Evolutionary conservation across 495 filamentous ascomycete species (phyloP).

Genomic region (Hyphodiscus hymeniophilus): DNA sequence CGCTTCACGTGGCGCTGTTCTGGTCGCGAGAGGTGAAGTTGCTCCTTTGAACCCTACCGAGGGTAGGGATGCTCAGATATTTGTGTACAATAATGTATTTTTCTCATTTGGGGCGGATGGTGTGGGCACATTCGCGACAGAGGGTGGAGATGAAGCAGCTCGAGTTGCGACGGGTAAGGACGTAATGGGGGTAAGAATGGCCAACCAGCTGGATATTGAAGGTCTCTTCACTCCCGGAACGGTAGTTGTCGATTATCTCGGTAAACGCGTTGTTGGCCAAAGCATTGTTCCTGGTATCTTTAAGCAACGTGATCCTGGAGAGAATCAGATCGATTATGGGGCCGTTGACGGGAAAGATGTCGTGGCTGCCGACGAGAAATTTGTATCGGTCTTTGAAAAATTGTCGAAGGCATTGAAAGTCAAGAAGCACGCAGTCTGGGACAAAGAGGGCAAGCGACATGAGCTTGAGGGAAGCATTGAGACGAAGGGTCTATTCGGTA

Average conservation of each 20-base stretch:
- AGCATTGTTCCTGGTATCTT: constrained; percentile 99
- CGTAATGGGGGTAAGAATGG: constrained; percentile 82
- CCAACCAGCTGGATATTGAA: constrained; percentile 94
- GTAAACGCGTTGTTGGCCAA: constrained; percentile 94
- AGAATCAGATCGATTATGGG: constrained; percentile 98
- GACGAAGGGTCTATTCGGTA: constrained; percentile 96
- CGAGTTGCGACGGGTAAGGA: constrained; percentile 96
- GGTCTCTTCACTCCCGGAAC: constrained; percentile 93
- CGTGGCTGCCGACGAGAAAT: constrained; percentile 79
- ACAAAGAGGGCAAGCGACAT: constrained; percentile 85
- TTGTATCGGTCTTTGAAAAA: constrained; percentile 79
- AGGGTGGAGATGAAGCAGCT: constrained; percentile 96
- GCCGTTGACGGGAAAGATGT: constrained; percentile 96
- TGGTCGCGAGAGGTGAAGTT: constrained; percentile 89
- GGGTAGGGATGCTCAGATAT: constrained; percentile 87
- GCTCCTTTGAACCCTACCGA: constrained; percentile 97
- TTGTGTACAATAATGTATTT: constrained; percentile 99
- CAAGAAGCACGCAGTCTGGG: constrained; percentile 96
- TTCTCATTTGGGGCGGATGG: constrained; percentile 98
- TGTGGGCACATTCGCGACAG: constrained; percentile 90
- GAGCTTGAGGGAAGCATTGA: constrained; percentile 94
- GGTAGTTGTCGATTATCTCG: constrained; percentile 93
- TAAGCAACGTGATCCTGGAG: constrained; percentile 93
- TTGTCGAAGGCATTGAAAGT: constrained; percentile 78
- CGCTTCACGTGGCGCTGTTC: constrained; percentile 82